Evolutionary conservation across 345 rosid genomes (phyloP).

Genomic region (Erysimum cheiranthoides): DNA sequence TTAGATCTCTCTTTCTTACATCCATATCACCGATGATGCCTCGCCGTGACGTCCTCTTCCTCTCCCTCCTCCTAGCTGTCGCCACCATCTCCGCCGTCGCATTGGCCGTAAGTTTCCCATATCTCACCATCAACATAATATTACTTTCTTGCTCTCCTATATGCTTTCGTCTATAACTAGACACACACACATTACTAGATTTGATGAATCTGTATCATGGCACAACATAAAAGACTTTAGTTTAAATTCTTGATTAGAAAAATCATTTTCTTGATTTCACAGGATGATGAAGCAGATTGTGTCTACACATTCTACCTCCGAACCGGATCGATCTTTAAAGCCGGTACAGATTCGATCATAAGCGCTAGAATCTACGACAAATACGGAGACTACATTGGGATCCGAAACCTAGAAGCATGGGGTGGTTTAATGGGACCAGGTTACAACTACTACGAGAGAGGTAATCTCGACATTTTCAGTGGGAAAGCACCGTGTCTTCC

Average conservation of each 20-base stretch:
- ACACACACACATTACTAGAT: not conserved
- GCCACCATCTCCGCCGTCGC: conserved; percentile 31
- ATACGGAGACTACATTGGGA: conserved; percentile 51
- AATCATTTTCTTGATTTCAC: not conserved
- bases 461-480: conserved; percentile 87
- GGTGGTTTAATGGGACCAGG: conserved; percentile 85
- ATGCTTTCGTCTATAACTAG: not conserved
- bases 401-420: conserved; percentile 67
- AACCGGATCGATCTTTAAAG: conserved; percentile 83
- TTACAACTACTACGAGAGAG: conserved; percentile 86
- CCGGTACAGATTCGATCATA: conserved; percentile 78
- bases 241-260: not conserved
- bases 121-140: not conserved
- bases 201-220: not conserved
- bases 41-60: conserved; percentile 41
- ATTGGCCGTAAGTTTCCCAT: conserved; percentile 33
- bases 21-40: conserved; percentile 28
- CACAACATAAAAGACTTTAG: not conserved
- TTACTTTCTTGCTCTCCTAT: too few species aligned
- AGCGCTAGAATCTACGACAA: conserved; percentile 58
- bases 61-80: conserved; percentile 38
- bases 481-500: conserved; percentile 68
- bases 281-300: conserved; percentile 63
- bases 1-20: conserved; percentile 25
- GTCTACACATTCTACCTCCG: conserved; percentile 73